Evolutionary conservation across 805 yeast genomes (phyloP).

Genomic region (Peterozyma toletana): DNA sequence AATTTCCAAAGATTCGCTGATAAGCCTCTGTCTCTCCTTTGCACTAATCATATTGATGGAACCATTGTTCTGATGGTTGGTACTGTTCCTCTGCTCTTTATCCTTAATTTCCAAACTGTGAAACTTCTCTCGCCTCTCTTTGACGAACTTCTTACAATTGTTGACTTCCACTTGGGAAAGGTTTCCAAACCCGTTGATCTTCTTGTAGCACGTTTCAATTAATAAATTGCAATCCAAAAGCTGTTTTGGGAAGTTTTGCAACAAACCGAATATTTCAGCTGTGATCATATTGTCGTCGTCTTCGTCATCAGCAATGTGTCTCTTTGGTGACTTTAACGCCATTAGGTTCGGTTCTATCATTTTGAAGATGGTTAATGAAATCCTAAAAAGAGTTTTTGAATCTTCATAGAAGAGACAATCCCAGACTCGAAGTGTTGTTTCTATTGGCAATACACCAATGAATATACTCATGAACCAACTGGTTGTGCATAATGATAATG

Average conservation of each 20-base stretch:
- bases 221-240: slow-evolving; percentile 62
- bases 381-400: slow-evolving; percentile 76
- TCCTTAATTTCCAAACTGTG: slow-evolving; percentile 13
- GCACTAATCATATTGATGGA: slow-evolving; percentile 16
- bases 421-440: slow-evolving; percentile 85
- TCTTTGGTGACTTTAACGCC: not conserved
- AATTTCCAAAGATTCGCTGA: slow-evolving; percentile 15
- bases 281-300: slow-evolving; percentile 19
- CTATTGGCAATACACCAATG: slow-evolving; percentile 85
- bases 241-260: slow-evolving; percentile 76
- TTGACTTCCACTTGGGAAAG: slow-evolving; percentile 77
- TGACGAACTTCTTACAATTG: slow-evolving; percentile 72
- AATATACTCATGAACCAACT: slow-evolving; percentile 99
- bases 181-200: slow-evolving; percentile 63
- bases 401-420: slow-evolving; percentile 93
- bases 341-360: slow-evolving; percentile 60
- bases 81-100: not conserved
- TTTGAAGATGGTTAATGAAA: slow-evolving; percentile 74
- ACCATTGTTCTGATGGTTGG: slow-evolving; percentile 9
- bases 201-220: slow-evolving; percentile 70
- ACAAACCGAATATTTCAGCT: slow-evolving; percentile 60
- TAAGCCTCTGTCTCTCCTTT: slow-evolving; percentile 20
- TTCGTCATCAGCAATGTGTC: slow-evolving; percentile 15
- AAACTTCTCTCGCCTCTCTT: slow-evolving; percentile 46
- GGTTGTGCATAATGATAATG: slow-evolving; percentile 87